Base-by-base conservation (phyloP, 805 yeast genomes). In the Candida sphagnicola region DNA sequence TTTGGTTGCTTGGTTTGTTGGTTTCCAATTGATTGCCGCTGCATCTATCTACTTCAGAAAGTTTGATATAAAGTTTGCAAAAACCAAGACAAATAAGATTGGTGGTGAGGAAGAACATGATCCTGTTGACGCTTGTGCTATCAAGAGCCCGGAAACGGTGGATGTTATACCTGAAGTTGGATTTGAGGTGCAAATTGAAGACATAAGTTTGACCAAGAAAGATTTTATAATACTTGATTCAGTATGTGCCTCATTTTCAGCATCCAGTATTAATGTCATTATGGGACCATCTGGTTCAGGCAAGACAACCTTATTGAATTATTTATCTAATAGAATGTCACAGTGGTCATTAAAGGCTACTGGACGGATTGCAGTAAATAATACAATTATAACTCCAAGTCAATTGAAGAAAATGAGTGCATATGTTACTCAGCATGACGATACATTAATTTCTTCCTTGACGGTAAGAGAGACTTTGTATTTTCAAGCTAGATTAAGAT, bases 391-490 rank as follows among this genome's bases (percentile, higher is more conserved):
- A 6, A 33, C 35, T 5, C 35, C 35, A 5, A 28, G 46, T 11
- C 54, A 59, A 10, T 41, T 68, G 25, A 47, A 62, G 5, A 49
- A 48, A 30, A 52, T 64, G 4, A 73, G 91, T 36, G 85, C 91
- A 0, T 87, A 83, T 59, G 95, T 87, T 15, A 75, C 85, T 4
- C 96, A 87, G 53, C 86, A 82, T 47, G 95, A 87, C 53, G 81
- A 78, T 44, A 80, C 85, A 28, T 63, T 87, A 38, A 61, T 85
- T 29, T 75, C 91, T 1, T 69, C 79, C 5, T 63, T 87, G 39
- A 86, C 95, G 0, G 95, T 88, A 2, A 57, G 80, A 35, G 96
- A 87, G 58, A 85, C 95, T 0, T 61, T 87, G 16, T 67, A 69
- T 40, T 85, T 70, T 60, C 88, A 89, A 23, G 95, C 95, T 0